Conservation (phyloP, 345 rosid genomes). For the Moringa oleifera region DNA sequence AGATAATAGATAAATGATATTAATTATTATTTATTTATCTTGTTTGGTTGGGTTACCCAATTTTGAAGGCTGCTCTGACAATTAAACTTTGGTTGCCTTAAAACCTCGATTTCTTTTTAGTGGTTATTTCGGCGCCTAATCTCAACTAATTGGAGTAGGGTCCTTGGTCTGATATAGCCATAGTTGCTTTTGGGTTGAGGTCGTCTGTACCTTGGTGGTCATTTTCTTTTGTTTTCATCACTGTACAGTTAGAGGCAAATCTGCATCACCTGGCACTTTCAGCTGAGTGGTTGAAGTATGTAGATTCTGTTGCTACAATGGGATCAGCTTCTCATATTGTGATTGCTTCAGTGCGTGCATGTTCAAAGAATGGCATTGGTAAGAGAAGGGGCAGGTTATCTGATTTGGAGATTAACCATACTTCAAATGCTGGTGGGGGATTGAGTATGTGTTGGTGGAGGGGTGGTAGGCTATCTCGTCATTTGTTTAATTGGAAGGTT, state of each 20-base stretch:
- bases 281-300: constrained; percentile 72
- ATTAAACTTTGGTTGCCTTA: not conserved
- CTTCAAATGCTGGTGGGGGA: constrained; percentile 53
- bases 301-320: constrained; percentile 49
- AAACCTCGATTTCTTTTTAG: not conserved
- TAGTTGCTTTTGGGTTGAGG: not conserved
- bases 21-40: no score
- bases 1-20: no score
- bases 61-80: not conserved
- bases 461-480: constrained; percentile 81
- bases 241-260: constrained; percentile 75
- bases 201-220: not conserved
- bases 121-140: not conserved
- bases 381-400: constrained; percentile 47
- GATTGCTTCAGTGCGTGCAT: constrained; percentile 46
- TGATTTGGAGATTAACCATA: constrained; percentile 46
- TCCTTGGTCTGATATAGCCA: not conserved
- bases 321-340: constrained; percentile 80
- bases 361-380: constrained; percentile 61
- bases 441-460: constrained; percentile 89
- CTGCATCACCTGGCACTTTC: constrained; percentile 70
- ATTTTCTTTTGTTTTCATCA: constrained; percentile 16
- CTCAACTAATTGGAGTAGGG: not conserved
- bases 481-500: constrained; percentile 76
- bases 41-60: no score